phyloP scores from a whole-genome alignment of 139 green algal species.

The Chlamydomonas schloesseri region DNA sequence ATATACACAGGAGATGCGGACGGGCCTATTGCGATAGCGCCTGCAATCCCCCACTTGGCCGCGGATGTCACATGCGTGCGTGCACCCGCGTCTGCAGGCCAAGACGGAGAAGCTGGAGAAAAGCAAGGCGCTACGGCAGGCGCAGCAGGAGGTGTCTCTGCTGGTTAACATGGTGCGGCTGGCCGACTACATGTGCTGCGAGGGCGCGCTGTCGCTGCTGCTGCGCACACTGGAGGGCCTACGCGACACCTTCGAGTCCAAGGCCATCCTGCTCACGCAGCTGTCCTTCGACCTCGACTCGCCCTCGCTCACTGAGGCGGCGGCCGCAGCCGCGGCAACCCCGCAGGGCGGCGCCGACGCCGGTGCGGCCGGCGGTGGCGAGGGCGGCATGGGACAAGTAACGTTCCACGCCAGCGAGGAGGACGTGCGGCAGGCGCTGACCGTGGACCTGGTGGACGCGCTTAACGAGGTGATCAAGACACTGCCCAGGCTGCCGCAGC shows the following conservation, averaged over 20 bases:
- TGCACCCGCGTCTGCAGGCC: not conserved
- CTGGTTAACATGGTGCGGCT: constrained; percentile 80
- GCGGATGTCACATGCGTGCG: too few relatives aligned
- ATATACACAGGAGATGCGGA: too few relatives aligned
- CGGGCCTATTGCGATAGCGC: not conserved
- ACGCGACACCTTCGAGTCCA: constrained; percentile 12
- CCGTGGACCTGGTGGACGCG: constrained; percentile 55
- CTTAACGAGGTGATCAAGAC: constrained; percentile 48
- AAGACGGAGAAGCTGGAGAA: constrained; percentile 62
- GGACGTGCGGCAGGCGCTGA: constrained; percentile 53
- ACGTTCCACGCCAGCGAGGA: constrained; percentile 44
- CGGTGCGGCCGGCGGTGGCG: not conserved
- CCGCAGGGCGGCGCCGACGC: not conserved
- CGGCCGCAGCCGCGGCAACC: not conserved
- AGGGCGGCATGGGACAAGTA: not conserved
- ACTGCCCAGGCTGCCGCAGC: constrained; percentile 53
- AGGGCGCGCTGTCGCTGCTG: constrained; percentile 51
- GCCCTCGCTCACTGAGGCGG: constrained; percentile 12
- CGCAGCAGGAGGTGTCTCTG: constrained; percentile 69
- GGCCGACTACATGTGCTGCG: constrained; percentile 78
- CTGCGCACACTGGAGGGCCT: constrained; percentile 39
- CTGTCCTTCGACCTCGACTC: constrained; percentile 29
- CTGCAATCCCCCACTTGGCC: too few relatives aligned
- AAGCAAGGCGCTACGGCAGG: constrained; percentile 49
- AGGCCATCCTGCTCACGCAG: constrained; percentile 34